These are phyloP conservation scores for Aspergillus funiculosus DNA, from an alignment of 495 filamentous ascomycete genomes.

Conservation along the genomic window DNA sequence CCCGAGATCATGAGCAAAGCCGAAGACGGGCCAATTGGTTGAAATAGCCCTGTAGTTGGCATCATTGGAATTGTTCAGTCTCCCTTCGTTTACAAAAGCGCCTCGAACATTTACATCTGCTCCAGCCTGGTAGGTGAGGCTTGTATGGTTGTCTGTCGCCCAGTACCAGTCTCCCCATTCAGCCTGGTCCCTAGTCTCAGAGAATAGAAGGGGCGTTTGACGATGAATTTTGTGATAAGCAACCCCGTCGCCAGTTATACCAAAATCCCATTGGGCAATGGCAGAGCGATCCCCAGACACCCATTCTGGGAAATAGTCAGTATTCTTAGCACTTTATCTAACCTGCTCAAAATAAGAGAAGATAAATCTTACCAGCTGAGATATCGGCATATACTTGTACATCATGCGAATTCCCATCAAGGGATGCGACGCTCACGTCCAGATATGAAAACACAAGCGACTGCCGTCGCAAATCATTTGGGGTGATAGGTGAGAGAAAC, in stretches of 20 bases:
- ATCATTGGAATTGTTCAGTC: conserved; percentile 42
- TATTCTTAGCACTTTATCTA: not conserved
- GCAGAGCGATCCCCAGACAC: conserved; percentile 46
- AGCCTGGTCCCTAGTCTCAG: conserved; percentile 46
- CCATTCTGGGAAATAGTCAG: conserved; percentile 46
- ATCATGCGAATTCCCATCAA: conserved; percentile 48
- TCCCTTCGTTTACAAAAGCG: conserved; percentile 40
- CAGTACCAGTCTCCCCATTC: conserved; percentile 60
- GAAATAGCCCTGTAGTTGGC: conserved; percentile 49
- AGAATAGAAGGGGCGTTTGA: conserved; percentile 48
- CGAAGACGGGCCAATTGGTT: conserved; percentile 50
- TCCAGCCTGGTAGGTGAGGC: conserved; percentile 48
- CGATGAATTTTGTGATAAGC: conserved; percentile 52
- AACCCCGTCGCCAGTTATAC: conserved; percentile 34
- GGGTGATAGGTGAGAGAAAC: conserved; percentile 54
- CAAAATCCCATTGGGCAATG: conserved; percentile 51
- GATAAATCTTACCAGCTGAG: conserved; percentile 45
- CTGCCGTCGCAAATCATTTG: conserved; percentile 49
- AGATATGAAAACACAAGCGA: conserved; percentile 54
- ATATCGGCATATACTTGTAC: conserved; percentile 58
- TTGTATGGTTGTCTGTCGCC: conserved; percentile 37
- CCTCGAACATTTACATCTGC: conserved; percentile 43
- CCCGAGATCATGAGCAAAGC: conserved; percentile 48
- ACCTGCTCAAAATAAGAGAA: not conserved
- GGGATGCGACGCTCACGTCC: conserved; percentile 45